Conservation (phyloP, 352 stramenopile species). For the Lagenidium sp. region DNA sequence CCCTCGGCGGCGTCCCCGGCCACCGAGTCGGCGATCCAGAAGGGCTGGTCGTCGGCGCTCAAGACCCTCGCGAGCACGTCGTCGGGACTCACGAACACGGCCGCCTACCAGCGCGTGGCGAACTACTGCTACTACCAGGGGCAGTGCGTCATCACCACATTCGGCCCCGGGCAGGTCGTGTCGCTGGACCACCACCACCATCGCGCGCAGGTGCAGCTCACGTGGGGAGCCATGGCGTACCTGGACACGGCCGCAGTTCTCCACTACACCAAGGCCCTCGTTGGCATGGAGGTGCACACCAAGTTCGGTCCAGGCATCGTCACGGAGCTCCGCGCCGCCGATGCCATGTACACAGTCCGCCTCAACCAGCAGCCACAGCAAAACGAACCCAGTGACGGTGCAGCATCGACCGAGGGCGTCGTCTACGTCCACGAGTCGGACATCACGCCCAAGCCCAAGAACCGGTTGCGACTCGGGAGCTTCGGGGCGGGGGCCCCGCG, state of each 20-base stretch:
- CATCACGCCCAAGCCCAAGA: constrained; percentile 26
- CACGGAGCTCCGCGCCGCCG: constrained; percentile 43
- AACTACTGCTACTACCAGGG: constrained; percentile 69
- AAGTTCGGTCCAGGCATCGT: constrained; percentile 67
- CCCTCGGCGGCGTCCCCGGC: constrained; percentile 3
- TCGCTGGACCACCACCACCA: constrained; percentile 38
- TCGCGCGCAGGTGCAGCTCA: constrained; percentile 51
- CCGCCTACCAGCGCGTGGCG: constrained; percentile 45
- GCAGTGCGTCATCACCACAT: constrained; percentile 66
- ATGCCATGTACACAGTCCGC: constrained; percentile 75
- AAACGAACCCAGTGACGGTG: no score
- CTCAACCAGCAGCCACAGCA: constrained; percentile 29
- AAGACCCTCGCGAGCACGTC: constrained; percentile 60
- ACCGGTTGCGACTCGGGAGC: constrained; percentile 31
- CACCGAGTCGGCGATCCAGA: constrained; percentile 27
- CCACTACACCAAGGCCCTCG: constrained; percentile 62
- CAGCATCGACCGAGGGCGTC: no score
- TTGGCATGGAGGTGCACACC: constrained; percentile 63
- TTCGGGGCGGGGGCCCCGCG: constrained; percentile 24
- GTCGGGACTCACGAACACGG: constrained; percentile 26
- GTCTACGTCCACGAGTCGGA: constrained; percentile 75
- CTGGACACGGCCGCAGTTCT: constrained; percentile 53
- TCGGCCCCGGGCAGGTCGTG: constrained; percentile 47
- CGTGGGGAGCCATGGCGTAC: constrained; percentile 46
- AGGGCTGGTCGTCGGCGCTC: constrained; percentile 32